Conservation (phyloP, 345 rosid genomes). For the Rubroshorea leprosula region DNA sequence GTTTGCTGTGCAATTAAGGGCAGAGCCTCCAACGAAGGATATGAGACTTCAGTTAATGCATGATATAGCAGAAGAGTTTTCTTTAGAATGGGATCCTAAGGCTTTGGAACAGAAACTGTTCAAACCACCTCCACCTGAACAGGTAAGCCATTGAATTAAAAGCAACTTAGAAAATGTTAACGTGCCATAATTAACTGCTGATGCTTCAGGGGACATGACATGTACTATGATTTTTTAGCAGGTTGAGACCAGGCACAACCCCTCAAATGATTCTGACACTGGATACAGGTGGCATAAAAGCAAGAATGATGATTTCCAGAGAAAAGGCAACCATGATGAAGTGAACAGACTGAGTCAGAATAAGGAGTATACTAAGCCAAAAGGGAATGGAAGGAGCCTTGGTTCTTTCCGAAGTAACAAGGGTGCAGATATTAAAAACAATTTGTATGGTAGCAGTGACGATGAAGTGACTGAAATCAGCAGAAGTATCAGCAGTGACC, state of each 20-base stretch:
- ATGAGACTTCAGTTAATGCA: conserved; percentile 55
- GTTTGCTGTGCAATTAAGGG: conserved; percentile 47
- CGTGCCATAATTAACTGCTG: background rate
- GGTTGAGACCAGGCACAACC: conserved; percentile 17
- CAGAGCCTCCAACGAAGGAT: conserved; percentile 43
- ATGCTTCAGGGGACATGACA: background rate
- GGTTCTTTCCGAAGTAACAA: background rate
- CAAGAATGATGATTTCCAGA: conserved; percentile 14
- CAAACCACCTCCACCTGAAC: conserved; percentile 22
- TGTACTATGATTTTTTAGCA: conserved; percentile 13
- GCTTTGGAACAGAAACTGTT: conserved; percentile 52
- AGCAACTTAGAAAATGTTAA: background rate
- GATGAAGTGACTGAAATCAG: conserved; percentile 27
- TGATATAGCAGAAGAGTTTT: conserved; percentile 51
- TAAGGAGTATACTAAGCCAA: conserved; percentile 11
- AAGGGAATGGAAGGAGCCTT: conserved; percentile 26
- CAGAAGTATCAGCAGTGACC: conserved; percentile 8
- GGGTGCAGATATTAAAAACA: conserved; percentile 14
- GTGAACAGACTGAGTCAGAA: conserved; percentile 1
- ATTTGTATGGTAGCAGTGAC: conserved; percentile 35
- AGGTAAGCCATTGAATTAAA: conserved; percentile 26
- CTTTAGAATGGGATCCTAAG: conserved; percentile 62
- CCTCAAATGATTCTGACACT: conserved; percentile 7
- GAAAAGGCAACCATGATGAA: conserved; percentile 11
- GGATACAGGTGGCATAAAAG: conserved; percentile 16